Conservation (phyloP, 768 basidiomycete species). For the Porphyrellus cyaneotinctus region DNA sequence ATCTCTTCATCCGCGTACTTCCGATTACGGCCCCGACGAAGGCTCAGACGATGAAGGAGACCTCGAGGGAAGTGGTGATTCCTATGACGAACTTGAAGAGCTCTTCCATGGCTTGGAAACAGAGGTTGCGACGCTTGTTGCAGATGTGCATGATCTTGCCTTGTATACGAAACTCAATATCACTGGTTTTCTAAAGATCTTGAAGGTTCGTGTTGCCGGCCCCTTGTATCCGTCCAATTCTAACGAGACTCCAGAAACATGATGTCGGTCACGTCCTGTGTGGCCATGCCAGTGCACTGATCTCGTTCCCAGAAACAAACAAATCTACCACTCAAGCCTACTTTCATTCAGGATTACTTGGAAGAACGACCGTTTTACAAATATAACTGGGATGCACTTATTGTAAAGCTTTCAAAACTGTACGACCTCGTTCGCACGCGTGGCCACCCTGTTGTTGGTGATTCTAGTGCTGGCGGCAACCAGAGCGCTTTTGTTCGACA, state of each 20-base stretch:
- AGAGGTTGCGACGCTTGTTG: constrained; percentile 91
- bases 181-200: constrained; percentile 97
- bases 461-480: constrained; percentile 88
- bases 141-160: constrained; percentile 87
- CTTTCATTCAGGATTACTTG: constrained; percentile 87
- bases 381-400: constrained; percentile 93
- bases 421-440: constrained; percentile 95
- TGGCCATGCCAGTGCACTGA: constrained; percentile 6
- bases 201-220: constrained; percentile 57
- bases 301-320: constrained; percentile 80
- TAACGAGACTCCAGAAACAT: constrained; percentile 65
- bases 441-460: constrained; percentile 91
- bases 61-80: constrained; percentile 45
- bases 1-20: constrained; percentile 44
- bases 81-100: constrained; percentile 76
- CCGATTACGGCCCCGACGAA: constrained; percentile 52
- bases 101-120: constrained; percentile 86
- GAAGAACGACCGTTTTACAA: constrained; percentile 96
- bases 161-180: constrained; percentile 96
- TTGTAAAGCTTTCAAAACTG: constrained; percentile 91
- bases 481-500: constrained; percentile 98
- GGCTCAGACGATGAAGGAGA: constrained; percentile 63
- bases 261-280: constrained; percentile 51
- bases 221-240: not conserved
- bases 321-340: constrained; percentile 69